Conservation (phyloP, 495 filamentous ascomycete species). For the Aspergillus baeticus region DNA sequence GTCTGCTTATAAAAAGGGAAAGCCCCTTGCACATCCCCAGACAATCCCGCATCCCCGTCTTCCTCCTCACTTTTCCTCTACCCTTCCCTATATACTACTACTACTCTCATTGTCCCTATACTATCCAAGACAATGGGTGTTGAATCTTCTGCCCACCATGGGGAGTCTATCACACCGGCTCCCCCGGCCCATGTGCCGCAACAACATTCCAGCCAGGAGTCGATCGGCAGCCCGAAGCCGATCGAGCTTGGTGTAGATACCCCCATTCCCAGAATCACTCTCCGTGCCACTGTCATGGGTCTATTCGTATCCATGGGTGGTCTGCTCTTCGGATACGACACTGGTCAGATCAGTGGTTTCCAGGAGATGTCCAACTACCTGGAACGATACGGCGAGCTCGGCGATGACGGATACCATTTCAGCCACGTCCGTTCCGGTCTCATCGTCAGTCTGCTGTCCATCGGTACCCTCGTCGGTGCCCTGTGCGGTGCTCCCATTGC, state of each 20-base stretch:
- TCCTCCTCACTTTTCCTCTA: background rate
- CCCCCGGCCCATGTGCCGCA: too few species aligned
- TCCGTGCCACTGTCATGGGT: constrained; percentile 49
- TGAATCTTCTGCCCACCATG: constrained; percentile 35
- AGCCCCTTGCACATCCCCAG: constrained; percentile 9
- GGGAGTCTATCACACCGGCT: constrained; percentile 39
- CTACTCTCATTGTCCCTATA: background rate
- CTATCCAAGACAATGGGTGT: constrained; percentile 28
- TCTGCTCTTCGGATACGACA: constrained; percentile 56
- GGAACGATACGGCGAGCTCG: constrained; percentile 40
- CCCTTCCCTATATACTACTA: too few species aligned
- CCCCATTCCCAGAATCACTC: constrained; percentile 41
- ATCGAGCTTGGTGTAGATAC: constrained; percentile 33
- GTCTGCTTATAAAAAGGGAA: constrained; percentile 6
- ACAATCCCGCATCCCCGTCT: background rate
- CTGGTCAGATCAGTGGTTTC: constrained; percentile 57
- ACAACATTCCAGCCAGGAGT: constrained; percentile 28
- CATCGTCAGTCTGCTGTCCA: constrained; percentile 57
- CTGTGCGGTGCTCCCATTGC: constrained; percentile 56
- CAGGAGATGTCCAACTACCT: constrained; percentile 57
- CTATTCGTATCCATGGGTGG: constrained; percentile 66
- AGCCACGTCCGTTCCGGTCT: constrained; percentile 51
- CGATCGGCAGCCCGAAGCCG: constrained; percentile 24
- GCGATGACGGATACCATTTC: constrained; percentile 37
- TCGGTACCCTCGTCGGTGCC: constrained; percentile 68